A percentile compares a stretch with the other conserved stretches of the same genome.
Conservation (phyloP, 352 stramenopile genomes). For the Phytopythium aichiense region DNA sequence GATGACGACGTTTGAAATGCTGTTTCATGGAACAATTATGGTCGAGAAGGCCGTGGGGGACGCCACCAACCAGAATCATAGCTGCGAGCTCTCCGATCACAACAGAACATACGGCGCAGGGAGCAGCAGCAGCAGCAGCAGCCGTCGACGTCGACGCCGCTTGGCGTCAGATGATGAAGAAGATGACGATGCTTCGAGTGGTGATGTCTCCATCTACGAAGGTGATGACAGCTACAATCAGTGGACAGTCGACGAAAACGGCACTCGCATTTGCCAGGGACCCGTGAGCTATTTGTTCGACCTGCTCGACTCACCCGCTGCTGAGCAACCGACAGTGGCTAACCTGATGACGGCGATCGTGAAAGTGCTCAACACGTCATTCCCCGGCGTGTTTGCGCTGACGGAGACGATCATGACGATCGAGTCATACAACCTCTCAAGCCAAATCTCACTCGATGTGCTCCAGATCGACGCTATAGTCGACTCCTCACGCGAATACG, state of each 20-base stretch:
- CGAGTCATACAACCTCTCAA: constrained; percentile 16
- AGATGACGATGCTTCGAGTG: background rate
- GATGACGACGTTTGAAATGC: constrained; percentile 19
- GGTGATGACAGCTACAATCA: constrained; percentile 11
- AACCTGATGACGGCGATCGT: constrained; percentile 18
- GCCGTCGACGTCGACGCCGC: too few relatives aligned
- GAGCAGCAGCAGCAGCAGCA: too few relatives aligned
- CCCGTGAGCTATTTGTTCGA: constrained; percentile 27
- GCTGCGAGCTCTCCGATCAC: constrained; percentile 31
- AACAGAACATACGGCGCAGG: background rate
- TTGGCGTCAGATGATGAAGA: too few relatives aligned
- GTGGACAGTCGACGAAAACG: constrained; percentile 25
- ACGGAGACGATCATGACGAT: constrained; percentile 21
- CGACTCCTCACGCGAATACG: constrained; percentile 17
- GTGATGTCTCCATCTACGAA: background rate
- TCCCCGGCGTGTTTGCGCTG: constrained; percentile 17
- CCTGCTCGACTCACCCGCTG: constrained; percentile 16
- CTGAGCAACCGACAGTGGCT: constrained; percentile 8
- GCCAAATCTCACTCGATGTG: constrained; percentile 23
- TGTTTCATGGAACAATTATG: constrained; percentile 35
- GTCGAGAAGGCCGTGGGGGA: constrained; percentile 35
- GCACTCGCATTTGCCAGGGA: constrained; percentile 33
- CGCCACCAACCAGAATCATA: constrained; percentile 21
- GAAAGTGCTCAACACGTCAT: constrained; percentile 23
- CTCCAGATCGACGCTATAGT: constrained; percentile 26